A percentile compares a stretch with the other conserved stretches of the same genome.
These are phyloP conservation scores for Suillus occidentalis DNA, from an alignment of 768 basidiomycete genomes.

Conservation along the genomic window DNA sequence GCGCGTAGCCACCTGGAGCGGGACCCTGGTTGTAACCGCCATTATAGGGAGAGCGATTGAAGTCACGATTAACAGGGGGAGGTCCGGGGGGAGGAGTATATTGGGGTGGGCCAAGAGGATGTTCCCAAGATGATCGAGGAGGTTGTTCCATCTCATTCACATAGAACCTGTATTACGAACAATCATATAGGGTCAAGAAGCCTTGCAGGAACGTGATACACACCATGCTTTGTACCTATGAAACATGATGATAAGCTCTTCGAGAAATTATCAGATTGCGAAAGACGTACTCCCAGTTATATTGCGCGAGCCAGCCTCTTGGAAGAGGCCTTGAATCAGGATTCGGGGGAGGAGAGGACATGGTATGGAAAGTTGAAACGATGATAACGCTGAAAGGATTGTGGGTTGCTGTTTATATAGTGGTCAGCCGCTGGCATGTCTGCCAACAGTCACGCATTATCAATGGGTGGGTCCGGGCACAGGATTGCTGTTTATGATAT, in stretches of 20 bases:
- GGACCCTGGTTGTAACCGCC: constrained; percentile 23
- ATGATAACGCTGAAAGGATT: background rate
- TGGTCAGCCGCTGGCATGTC: constrained; percentile 13
- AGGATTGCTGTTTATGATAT: constrained; percentile 27
- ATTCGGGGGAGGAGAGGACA: constrained; percentile 46
- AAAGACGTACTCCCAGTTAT: constrained; percentile 58
- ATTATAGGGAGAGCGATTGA: constrained; percentile 33
- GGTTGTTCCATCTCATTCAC: constrained; percentile 65
- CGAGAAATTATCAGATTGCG: constrained; percentile 19
- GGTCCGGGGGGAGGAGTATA: constrained; percentile 40
- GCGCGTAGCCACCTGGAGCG: constrained; percentile 15
- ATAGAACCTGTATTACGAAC: constrained; percentile 59
- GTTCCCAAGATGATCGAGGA: constrained; percentile 67
- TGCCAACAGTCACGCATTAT: background rate
- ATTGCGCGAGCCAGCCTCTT: constrained; percentile 68
- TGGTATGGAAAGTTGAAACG: constrained; percentile 19
- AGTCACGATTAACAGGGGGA: constrained; percentile 43
- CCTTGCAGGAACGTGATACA: constrained; percentile 16
- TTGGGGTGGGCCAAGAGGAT: constrained; percentile 54
- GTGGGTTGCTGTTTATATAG: constrained; percentile 23
- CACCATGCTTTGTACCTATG: constrained; percentile 68
- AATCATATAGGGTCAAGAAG: background rate
- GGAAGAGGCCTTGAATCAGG: constrained; percentile 65
- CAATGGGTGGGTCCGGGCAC: constrained; percentile 20
- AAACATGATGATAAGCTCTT: constrained; percentile 26